These are phyloP conservation scores for Polygonum aviculare DNA, from an alignment of 148 eudicot genomes.

Conservation along the genomic window DNA sequence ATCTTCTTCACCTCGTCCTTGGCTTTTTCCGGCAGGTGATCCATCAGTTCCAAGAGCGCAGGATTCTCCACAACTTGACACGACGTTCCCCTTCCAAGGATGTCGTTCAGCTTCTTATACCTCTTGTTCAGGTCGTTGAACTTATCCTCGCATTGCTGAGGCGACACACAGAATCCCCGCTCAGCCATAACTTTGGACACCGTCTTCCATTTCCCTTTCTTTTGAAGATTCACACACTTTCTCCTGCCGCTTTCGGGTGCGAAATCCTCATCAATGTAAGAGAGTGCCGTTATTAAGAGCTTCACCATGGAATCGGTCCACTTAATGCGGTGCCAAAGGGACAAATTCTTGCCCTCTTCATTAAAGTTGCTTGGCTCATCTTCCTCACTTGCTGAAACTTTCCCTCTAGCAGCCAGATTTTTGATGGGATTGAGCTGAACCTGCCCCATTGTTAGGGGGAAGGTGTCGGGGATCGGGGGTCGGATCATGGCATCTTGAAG, in stretches of 20 bases:
- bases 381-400: neutral
- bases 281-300: neutral
- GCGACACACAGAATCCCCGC: neutral
- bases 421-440: neutral
- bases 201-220: slow-evolving; percentile 2
- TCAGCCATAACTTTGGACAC: neutral
- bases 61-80: slow-evolving; percentile 4
- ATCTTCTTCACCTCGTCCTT: slow-evolving; percentile 1
- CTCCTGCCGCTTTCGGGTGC: neutral
- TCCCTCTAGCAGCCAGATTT: neutral
- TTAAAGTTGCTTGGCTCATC: neutral
- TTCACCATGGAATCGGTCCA: neutral
- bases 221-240: neutral
- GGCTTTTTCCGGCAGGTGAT: neutral
- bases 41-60: neutral
- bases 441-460: neutral
- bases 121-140: slow-evolving; percentile 2
- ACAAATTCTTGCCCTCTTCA: neutral
- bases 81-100: slow-evolving; percentile 4
- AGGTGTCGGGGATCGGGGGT: neutral
- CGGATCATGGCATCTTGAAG: neutral
- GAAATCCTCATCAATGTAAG: slow-evolving; percentile 2
- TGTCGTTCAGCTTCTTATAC: slow-evolving; percentile 5
- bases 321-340: slow-evolving; percentile 3
- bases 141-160: neutral